Percentiles rank a stretch among this genome's conserved stretches.
Evolutionary conservation across 2,329 filamentous ascomycete genomes (phyloP).

Genomic region (Huntiella abstrusa): DNA sequence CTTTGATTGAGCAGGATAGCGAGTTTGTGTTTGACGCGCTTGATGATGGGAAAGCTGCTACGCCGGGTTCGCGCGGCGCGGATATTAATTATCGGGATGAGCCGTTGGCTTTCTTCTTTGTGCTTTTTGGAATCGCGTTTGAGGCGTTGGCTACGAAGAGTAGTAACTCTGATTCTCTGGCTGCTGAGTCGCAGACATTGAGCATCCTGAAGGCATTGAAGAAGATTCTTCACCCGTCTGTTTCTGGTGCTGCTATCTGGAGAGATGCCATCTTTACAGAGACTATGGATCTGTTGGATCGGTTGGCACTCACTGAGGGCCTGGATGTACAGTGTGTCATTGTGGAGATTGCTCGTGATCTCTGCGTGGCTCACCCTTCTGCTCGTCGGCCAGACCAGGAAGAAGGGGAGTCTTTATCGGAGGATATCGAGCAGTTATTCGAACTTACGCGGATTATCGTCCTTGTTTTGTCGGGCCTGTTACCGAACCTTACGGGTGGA

Average conservation of each 20-base stretch:
- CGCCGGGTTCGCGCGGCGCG: constrained; percentile 17
- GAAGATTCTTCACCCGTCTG: constrained; percentile 84
- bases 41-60: constrained; percentile 54
- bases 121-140: constrained; percentile 88
- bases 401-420: constrained; percentile 50
- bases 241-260: constrained; percentile 92
- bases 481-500: constrained; percentile 63
- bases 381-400: constrained; percentile 32
- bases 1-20: constrained; percentile 91
- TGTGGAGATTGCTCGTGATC: constrained; percentile 76
- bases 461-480: constrained; percentile 66
- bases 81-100: constrained; percentile 98
- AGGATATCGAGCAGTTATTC: constrained; percentile 95
- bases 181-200: constrained; percentile 59
- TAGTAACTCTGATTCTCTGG: constrained; percentile 33
- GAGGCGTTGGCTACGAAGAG: constrained; percentile 65
- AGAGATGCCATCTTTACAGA: constrained; percentile 90
- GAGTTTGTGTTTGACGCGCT: constrained; percentile 94
- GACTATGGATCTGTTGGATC: constrained; percentile 87
- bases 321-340: constrained; percentile 80
- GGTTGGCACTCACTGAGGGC: constrained; percentile 78
- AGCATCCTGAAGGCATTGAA: constrained; percentile 82
- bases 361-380: constrained; percentile 82
- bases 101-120: constrained; percentile 96
- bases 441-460: constrained; percentile 94